phyloP scores from a whole-genome alignment of 768 basidiomycete genomes.

The Psilocybe subaeruginosa region DNA sequence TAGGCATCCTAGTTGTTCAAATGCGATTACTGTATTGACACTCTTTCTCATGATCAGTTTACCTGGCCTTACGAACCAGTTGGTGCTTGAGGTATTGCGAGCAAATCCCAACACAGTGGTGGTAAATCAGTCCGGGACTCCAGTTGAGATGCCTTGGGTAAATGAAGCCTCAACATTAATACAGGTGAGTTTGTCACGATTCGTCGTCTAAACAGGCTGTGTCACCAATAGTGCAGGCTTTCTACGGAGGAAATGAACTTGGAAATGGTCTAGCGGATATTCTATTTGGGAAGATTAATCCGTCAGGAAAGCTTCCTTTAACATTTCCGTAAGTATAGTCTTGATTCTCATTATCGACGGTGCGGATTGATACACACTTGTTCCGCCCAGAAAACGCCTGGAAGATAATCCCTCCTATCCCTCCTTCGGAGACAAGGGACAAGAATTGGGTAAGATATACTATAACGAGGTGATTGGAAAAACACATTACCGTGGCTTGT shows the following conservation, averaged over 20 bases:
- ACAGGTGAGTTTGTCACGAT: slow-evolving; percentile 33
- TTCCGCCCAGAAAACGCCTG: slow-evolving; percentile 40
- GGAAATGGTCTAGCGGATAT: slow-evolving; percentile 63
- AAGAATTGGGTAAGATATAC: slow-evolving; percentile 45
- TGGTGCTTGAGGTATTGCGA: slow-evolving; percentile 48
- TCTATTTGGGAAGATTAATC: slow-evolving; percentile 62
- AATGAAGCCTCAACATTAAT: slow-evolving; percentile 37
- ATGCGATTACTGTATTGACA: not conserved
- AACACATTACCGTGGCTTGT: not conserved
- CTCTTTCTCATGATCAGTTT: slow-evolving; percentile 31
- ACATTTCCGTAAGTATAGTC: slow-evolving; percentile 48
- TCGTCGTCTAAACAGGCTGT: not conserved
- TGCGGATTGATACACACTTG: not conserved
- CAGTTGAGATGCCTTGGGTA: slow-evolving; percentile 61
- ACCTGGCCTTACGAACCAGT: slow-evolving; percentile 52
- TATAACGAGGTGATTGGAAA: slow-evolving; percentile 44
- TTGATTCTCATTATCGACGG: not conserved
- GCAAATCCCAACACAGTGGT: slow-evolving; percentile 61
- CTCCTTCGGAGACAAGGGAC: slow-evolving; percentile 44
- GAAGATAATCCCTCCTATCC: slow-evolving; percentile 56
- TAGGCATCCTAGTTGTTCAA: slow-evolving; percentile 19
- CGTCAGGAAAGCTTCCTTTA: slow-evolving; percentile 57
- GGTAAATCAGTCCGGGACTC: slow-evolving; percentile 58
- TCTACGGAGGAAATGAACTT: slow-evolving; percentile 57
- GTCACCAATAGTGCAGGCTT: slow-evolving; percentile 34